Base-by-base conservation (phyloP, 2,329 filamentous ascomycete species). In the Aureobasidium sp. region DNA sequence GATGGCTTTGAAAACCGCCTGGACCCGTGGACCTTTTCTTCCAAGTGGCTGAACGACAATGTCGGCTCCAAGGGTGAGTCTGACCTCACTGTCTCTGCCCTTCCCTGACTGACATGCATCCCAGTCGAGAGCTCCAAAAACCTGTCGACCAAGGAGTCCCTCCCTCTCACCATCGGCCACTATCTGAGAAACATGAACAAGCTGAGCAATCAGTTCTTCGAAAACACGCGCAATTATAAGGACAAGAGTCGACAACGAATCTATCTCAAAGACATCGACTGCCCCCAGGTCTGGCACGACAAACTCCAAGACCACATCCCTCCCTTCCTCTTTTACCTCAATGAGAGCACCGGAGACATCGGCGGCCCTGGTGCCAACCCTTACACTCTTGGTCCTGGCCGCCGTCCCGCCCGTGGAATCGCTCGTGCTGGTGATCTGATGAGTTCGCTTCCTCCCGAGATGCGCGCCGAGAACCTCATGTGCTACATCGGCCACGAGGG, bases 401-500 rank as follows among this genome's bases (percentile, higher is more conserved):
- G 80, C 55, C 76, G 78, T 52, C 79, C 80, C 44, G 82, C 82
- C 47, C 79, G 75, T n/a, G 81, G 81, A 0, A 82, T 87, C 55
- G 89, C 87, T 2, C 84, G 86, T 49, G 88, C 91, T 1, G 93
- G 93, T 7, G 94, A 99, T 71, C 77, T 99, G 37, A 99, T 99
- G 94, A 96, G 91, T 72, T 92, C 89, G 68, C 81, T 99, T 5
- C 91, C 91, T 0, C 78, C 82, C 47, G 84, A 88, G 45, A 97
- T 97, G 90, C 87, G 91, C 53, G 94, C 94, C 0, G 87, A 96
- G 71, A 99, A 99, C 66, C 81, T 99, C 68, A 97, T 97, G 94
- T 97, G 93, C 73, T 99, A 99, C 70, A 88, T 97, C 68, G 94
- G 94, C 0, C 93, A 97, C 69, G 94, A 99, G 77, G 94, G 94